phyloP scores from a whole-genome alignment of 2,329 filamentous ascomycete genomes.

The Ambrosiella xylebori region DNA sequence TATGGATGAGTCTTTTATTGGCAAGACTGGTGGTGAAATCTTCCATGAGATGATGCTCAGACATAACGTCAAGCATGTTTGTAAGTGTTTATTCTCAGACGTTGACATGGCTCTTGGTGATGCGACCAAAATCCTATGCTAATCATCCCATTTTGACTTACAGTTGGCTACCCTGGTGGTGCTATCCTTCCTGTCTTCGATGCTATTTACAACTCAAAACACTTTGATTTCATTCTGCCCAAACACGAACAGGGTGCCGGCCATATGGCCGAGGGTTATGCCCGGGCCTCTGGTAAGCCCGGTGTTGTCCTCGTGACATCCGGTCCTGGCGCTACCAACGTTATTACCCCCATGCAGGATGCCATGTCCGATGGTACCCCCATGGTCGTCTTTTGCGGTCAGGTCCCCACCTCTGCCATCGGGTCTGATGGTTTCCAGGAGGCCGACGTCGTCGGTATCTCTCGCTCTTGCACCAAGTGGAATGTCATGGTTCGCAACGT shows the following conservation, averaged over 20 bases:
- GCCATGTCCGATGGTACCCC: constrained; percentile 90
- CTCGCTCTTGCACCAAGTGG: constrained; percentile 93
- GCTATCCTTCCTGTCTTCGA: constrained; percentile 97
- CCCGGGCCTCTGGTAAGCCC: constrained; percentile 78
- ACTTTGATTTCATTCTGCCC: constrained; percentile 91
- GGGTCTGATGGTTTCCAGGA: constrained; percentile 96
- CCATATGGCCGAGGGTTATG: constrained; percentile 97
- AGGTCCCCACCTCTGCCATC: constrained; percentile 79
- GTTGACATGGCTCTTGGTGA: background rate
- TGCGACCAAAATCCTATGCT: background rate
- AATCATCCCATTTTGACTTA: background rate
- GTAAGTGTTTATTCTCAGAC: constrained; percentile 37
- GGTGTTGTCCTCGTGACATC: constrained; percentile 95
- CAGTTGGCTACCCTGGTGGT: constrained; percentile 80
- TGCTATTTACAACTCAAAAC: constrained; percentile 93
- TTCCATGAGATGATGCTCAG: constrained; percentile 99
- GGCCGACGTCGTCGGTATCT: constrained; percentile 86
- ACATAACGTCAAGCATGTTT: constrained; percentile 82
- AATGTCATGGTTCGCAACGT: constrained; percentile 97
- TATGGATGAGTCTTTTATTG: constrained; percentile 81
- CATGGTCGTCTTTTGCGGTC: constrained; percentile 87
- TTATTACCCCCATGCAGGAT: constrained; percentile 91
- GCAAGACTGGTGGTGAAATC: constrained; percentile 87
- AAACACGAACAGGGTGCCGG: constrained; percentile 95
- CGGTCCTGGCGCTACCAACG: constrained; percentile 89